phyloP scores from a whole-genome alignment of 352 stramenopile species.

The Phytophthora vignae region DNA sequence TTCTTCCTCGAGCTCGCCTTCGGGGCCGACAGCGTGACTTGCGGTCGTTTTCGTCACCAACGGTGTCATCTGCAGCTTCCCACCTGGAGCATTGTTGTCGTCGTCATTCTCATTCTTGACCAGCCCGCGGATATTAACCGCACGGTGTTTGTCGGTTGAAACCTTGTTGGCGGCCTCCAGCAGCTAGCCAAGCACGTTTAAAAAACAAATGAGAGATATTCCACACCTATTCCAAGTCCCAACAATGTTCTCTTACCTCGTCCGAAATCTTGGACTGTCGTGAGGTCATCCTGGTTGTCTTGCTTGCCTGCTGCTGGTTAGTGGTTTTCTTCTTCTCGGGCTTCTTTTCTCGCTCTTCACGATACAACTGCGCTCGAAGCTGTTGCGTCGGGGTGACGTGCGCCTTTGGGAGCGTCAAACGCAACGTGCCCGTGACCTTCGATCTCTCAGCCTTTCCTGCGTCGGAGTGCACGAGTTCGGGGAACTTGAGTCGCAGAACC shows the following conservation, averaged over 20 bases:
- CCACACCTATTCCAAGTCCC: neutral
- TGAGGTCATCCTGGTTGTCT: constrained; percentile 9
- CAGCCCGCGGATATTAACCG: constrained; percentile 37
- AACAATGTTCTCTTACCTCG: constrained; percentile 24
- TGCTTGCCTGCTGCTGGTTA: neutral
- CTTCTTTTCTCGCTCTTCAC: constrained; percentile 40
- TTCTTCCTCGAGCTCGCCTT: constrained; percentile 21
- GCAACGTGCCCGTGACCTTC: constrained; percentile 57
- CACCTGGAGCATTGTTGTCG: constrained; percentile 10
- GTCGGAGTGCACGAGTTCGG: constrained; percentile 65
- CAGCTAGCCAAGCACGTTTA: constrained; percentile 15
- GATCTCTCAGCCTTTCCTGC: constrained; percentile 62
- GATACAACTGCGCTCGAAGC: constrained; percentile 47
- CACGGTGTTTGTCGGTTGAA: constrained; percentile 2
- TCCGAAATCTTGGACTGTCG: constrained; percentile 32
- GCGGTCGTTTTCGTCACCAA: constrained; percentile 35
- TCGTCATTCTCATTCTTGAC: constrained; percentile 30
- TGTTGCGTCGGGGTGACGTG: constrained; percentile 48
- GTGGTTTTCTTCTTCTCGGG: constrained; percentile 6
- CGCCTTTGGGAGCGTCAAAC: constrained; percentile 65
- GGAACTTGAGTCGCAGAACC: constrained; percentile 69
- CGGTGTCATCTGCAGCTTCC: constrained; percentile 26
- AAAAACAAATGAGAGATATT: neutral
- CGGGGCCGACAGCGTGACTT: neutral
- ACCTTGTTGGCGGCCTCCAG: constrained; percentile 28